These are phyloP conservation scores for Fusarium stilboides DNA, from an alignment of 2,329 filamentous ascomycete genomes.

Conservation along the genomic window DNA sequence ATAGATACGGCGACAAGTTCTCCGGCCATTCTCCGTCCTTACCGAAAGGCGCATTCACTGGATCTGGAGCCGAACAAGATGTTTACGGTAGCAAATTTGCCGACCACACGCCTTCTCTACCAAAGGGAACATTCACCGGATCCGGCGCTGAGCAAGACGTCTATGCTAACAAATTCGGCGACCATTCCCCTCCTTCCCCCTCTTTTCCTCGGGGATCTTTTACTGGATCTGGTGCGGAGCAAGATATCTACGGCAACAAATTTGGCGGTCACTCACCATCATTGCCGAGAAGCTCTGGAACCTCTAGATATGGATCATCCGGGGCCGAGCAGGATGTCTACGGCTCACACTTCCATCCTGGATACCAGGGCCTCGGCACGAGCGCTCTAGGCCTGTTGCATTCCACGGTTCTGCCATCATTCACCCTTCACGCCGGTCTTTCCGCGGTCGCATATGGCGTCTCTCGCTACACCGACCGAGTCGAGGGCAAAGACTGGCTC, in stretches of 20 bases:
- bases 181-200: neutral
- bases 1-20: neutral
- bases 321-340: slow-evolving; percentile 22
- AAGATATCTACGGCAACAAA: slow-evolving; percentile 4
- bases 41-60: neutral
- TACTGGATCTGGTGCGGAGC: neutral
- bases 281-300: neutral
- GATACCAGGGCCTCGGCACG: slow-evolving; percentile 13
- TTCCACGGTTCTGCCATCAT: slow-evolving; percentile 15
- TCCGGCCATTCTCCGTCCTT: neutral
- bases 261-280: neutral
- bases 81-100: slow-evolving; percentile 9
- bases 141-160: slow-evolving; percentile 5
- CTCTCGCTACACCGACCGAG: slow-evolving; percentile 13
- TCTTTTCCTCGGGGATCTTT: neutral
- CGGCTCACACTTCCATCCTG: slow-evolving; percentile 23
- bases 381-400: slow-evolving; percentile 21
- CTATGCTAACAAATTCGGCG: neutral
- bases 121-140: neutral
- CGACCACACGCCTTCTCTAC: neutral
- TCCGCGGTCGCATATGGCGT: slow-evolving; percentile 12
- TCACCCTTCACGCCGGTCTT: slow-evolving; percentile 16
- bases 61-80: slow-evolving; percentile 17
- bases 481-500: slow-evolving; percentile 24
- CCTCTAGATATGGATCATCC: neutral